Conservation (phyloP, 2,329 filamentous ascomycete species). For the Microdochium paspali region DNA sequence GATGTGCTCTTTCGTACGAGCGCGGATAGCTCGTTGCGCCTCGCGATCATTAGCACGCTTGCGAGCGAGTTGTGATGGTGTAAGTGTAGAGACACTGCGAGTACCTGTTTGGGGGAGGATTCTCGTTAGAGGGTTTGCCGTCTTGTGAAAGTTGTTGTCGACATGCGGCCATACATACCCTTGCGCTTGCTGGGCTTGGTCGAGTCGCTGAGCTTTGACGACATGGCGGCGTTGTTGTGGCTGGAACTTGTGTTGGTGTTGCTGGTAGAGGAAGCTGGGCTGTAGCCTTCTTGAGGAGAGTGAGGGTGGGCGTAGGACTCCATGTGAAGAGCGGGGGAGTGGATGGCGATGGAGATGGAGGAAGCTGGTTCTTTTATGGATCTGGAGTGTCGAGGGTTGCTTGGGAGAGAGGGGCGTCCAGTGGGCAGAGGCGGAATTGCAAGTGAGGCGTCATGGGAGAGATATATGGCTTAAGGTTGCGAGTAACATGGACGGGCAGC, state of each 20-base stretch:
- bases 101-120: slow-evolving; percentile 35
- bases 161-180: slow-evolving; percentile 10
- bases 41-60: slow-evolving; percentile 90
- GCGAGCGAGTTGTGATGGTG: slow-evolving; percentile 77
- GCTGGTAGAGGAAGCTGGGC: background rate
- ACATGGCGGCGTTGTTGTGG: background rate
- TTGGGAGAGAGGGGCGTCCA: background rate
- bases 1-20: slow-evolving; percentile 80
- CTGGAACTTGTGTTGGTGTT: background rate
- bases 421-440: background rate
- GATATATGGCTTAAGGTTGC: background rate
- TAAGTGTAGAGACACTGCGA: slow-evolving; percentile 78
- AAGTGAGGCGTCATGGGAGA: background rate
- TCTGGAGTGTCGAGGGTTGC: background rate
- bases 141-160: background rate
- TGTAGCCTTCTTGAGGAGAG: background rate
- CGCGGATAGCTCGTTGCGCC: slow-evolving; percentile 78
- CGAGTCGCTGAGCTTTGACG: slow-evolving; percentile 5
- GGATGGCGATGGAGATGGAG: background rate
- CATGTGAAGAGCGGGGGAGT: background rate
- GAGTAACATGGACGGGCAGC: background rate
- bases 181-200: slow-evolving; percentile 19
- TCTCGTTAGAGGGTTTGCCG: slow-evolving; percentile 3
- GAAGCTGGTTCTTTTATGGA: background rate
- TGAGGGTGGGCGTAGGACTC: background rate